A percentile compares a stretch with the other conserved stretches of the same genome.
Evolutionary conservation across 257 asterid genomes (phyloP).

Genomic region (Nyctanthes arbortristis): DNA sequence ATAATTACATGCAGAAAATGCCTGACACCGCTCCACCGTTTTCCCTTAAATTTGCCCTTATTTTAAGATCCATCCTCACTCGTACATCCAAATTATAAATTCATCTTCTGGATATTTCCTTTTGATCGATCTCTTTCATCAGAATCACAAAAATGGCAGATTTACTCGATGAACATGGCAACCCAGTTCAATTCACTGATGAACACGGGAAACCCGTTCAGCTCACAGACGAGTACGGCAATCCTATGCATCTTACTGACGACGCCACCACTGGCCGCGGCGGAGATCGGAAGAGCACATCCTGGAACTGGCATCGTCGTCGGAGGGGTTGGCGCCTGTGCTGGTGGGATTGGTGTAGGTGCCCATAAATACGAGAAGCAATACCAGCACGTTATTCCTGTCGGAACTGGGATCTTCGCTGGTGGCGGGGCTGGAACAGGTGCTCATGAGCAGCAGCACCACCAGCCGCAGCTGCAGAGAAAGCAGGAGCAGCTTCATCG

Average conservation of each 20-base stretch:
- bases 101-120: background rate
- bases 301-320: too few relatives aligned
- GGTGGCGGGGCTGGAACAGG: background rate
- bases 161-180: too few relatives aligned
- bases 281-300: background rate
- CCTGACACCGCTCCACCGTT: constrained; percentile 32
- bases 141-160: too few relatives aligned
- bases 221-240: constrained; percentile 70
- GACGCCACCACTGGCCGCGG: constrained; percentile 42
- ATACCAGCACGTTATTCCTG: too few relatives aligned
- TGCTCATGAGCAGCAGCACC: constrained; percentile 3
- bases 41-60: background rate
- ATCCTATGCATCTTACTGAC: constrained; percentile 73
- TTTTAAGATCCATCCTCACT: constrained; percentile 1
- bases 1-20: constrained; percentile 48
- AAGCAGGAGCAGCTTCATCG: constrained; percentile 46
- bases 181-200: constrained; percentile 78
- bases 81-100: background rate
- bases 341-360: background rate
- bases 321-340: too few relatives aligned
- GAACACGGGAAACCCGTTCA: constrained; percentile 60
- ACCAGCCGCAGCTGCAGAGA: too few relatives aligned
- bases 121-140: background rate
- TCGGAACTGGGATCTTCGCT: background rate
- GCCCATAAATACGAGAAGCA: background rate